Percentiles rank a stretch among this genome's conserved stretches.
Conservation (phyloP, 176 grass and related monocot genomes). For the Ampelocalamus luodianensis region DNA sequence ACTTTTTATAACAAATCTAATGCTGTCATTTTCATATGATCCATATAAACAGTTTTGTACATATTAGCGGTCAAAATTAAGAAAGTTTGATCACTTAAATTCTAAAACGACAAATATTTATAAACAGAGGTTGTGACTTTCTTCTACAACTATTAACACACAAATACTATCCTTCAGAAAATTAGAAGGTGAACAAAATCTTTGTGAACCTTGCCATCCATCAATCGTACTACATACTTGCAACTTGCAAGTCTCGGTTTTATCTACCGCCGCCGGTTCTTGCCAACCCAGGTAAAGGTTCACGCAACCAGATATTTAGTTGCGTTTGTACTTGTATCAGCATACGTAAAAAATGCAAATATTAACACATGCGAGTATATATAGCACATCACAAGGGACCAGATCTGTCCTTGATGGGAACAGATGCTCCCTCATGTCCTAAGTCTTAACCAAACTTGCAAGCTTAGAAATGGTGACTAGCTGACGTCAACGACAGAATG, state of each 20-base stretch:
- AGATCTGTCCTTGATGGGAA: conserved; percentile 31
- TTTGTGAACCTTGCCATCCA: not conserved
- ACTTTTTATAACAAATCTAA: too few relatives aligned
- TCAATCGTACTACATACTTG: not conserved
- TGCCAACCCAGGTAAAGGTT: not conserved
- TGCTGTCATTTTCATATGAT: too few relatives aligned
- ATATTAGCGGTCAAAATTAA: too few relatives aligned
- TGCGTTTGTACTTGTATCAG: conserved; percentile 35
- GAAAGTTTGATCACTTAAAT: too few relatives aligned
- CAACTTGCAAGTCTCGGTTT: conserved; percentile 21
- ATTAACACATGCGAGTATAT: conserved; percentile 35
- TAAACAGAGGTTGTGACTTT: too few relatives aligned
- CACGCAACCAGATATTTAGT: conserved; percentile 18
- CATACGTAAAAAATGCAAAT: not conserved
- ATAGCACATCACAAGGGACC: conserved; percentile 25
- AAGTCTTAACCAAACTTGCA: conserved; percentile 56
- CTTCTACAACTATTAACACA: not conserved
- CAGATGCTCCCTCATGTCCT: conserved; percentile 32
- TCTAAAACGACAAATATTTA: too few relatives aligned
- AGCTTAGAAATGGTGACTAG: conserved; percentile 28
- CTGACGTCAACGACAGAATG: conserved; percentile 38
- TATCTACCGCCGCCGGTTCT: not conserved
- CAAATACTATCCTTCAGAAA: not conserved
- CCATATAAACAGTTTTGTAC: too few relatives aligned
- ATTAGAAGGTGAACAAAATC: not conserved